Evolutionary conservation across 768 basidiomycete species (phyloP).

Genomic region (Auricularia sp.): DNA sequence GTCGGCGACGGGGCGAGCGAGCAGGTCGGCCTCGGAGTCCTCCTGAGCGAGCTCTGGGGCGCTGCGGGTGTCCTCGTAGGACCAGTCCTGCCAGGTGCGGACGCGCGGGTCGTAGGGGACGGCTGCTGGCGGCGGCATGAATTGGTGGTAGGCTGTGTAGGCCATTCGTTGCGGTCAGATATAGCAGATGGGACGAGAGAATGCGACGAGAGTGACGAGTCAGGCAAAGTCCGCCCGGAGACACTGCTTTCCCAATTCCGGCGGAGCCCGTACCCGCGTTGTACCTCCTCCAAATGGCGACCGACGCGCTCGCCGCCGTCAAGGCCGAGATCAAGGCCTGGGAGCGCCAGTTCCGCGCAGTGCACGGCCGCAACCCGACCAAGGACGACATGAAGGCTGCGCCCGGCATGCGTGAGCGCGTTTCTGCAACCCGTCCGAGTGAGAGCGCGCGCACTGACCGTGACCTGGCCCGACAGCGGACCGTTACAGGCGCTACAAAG

Average conservation of each 20-base stretch:
- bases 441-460: background rate
- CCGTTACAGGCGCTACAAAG: constrained; percentile 8
- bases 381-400: constrained; percentile 8
- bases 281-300: background rate
- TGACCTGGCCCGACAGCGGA: background rate
- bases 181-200: background rate
- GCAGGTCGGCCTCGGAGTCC: background rate
- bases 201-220: background rate
- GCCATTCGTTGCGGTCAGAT: background rate
- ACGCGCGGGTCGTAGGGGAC: background rate
- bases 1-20: background rate
- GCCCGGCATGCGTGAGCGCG: constrained; percentile 3
- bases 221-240: background rate
- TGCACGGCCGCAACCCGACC: constrained; percentile 5
- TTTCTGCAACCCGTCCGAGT: background rate
- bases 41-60: background rate
- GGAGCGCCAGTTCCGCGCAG: constrained; percentile 6
- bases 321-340: constrained; percentile 7
- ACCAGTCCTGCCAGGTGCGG: background rate
- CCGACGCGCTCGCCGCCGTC: background rate
- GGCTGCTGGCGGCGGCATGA: background rate
- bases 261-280: background rate
- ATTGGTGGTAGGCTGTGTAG: background rate
- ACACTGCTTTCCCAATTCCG: background rate
- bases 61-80: background rate